These are phyloP conservation scores for Castanopsis chinensis DNA, from an alignment of 306 rosid genomes.

Conservation along the genomic window DNA sequence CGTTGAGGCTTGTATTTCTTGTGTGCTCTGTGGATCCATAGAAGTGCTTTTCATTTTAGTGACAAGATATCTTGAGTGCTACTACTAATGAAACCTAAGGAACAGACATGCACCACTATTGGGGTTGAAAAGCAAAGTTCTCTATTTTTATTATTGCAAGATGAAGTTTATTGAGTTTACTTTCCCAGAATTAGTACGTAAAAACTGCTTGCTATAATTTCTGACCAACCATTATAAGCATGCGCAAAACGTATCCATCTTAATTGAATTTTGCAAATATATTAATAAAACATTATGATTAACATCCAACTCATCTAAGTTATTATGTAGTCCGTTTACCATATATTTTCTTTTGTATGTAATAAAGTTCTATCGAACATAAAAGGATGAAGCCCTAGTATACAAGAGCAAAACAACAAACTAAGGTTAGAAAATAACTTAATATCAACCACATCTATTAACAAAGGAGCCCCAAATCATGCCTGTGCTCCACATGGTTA, in stretches of 20 bases:
- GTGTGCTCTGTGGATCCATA: constrained; percentile 49
- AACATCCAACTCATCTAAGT: background rate
- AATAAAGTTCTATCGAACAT: too few relatives aligned
- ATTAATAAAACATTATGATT: background rate
- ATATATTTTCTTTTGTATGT: background rate
- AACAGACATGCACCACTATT: background rate
- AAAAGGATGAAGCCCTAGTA: too few relatives aligned
- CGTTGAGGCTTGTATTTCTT: constrained; percentile 68
- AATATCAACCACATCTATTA: background rate
- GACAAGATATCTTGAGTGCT: constrained; percentile 12
- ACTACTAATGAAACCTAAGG: background rate
- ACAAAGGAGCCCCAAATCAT: background rate
- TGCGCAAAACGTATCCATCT: background rate
- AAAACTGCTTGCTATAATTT: background rate
- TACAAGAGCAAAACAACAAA: too few relatives aligned
- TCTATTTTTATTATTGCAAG: background rate
- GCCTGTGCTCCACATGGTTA: background rate
- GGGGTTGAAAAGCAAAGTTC: constrained; percentile 7
- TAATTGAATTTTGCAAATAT: background rate
- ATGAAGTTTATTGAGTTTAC: background rate
- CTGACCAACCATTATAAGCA: background rate
- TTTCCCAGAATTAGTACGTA: background rate
- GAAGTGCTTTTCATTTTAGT: constrained; percentile 11
- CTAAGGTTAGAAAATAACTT: background rate
- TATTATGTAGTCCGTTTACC: background rate